These are phyloP conservation scores for Penicillium corylophilum DNA, from an alignment of 2,329 filamentous ascomycete species.

Conservation along the genomic window DNA sequence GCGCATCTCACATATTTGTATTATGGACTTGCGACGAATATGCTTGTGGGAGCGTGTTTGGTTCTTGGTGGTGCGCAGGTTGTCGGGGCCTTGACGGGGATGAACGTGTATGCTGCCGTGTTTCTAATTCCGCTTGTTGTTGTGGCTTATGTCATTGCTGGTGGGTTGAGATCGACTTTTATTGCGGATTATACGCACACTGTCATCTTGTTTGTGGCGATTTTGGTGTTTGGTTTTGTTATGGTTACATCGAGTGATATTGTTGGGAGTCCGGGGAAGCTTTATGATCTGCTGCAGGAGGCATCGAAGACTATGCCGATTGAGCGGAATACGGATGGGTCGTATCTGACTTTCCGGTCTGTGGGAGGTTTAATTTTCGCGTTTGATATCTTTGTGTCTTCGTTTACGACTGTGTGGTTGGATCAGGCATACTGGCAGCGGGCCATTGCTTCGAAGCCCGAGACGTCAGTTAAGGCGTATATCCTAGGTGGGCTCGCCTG, in stretches of 20 bases:
- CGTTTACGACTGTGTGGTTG: slow-evolving; percentile 38
- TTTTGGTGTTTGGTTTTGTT: slow-evolving; percentile 42
- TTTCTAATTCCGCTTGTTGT: slow-evolving; percentile 44
- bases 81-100: slow-evolving; percentile 41
- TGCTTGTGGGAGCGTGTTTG: slow-evolving; percentile 43
- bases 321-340: slow-evolving; percentile 29
- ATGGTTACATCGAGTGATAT: slow-evolving; percentile 33
- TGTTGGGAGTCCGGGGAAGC: slow-evolving; percentile 32
- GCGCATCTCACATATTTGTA: slow-evolving; percentile 44
- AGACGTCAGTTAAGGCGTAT: slow-evolving; percentile 45
- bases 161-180: slow-evolving; percentile 43
- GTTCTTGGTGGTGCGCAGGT: slow-evolving; percentile 42
- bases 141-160: slow-evolving; percentile 41
- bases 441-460: slow-evolving; percentile 44
- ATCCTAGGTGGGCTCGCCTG: slow-evolving; percentile 43
- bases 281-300: slow-evolving; percentile 41
- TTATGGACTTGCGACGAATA: slow-evolving; percentile 43
- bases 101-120: slow-evolving; percentile 44
- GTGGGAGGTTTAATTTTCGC: slow-evolving; percentile 41
- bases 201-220: slow-evolving; percentile 40
- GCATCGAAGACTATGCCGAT: slow-evolving; percentile 36
- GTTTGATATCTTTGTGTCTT: slow-evolving; percentile 37
- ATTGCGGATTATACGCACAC: slow-evolving; percentile 47
- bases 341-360: slow-evolving; percentile 40
- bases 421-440: slow-evolving; percentile 50